phyloP scores from a whole-genome alignment of 1,139 yeast species.

The Pichia sp. region DNA sequence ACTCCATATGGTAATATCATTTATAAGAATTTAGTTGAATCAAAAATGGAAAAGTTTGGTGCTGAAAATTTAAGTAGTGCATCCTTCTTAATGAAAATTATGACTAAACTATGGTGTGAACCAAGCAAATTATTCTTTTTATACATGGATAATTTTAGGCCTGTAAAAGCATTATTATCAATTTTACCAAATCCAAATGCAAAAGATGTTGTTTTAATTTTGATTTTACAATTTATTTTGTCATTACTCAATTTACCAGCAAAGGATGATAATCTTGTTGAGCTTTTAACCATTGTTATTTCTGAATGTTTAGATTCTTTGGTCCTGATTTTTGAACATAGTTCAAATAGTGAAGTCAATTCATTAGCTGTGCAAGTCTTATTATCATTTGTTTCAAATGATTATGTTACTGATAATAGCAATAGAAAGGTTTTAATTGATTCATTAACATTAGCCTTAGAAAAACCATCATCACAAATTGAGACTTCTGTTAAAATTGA shows the following conservation, averaged over 20 bases:
- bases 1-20: constrained; percentile 44
- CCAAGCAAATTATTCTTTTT: constrained; percentile 47
- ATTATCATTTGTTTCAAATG: constrained; percentile 52
- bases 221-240: constrained; percentile 53
- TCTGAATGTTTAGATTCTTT: constrained; percentile 48
- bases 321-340: constrained; percentile 42
- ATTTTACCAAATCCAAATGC: constrained; percentile 50
- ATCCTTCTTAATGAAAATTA: constrained; percentile 67
- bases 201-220: constrained; percentile 59
- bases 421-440: constrained; percentile 50
- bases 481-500: constrained; percentile 51
- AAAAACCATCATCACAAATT: constrained; percentile 54
- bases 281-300: constrained; percentile 50
- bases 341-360: constrained; percentile 45
- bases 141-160: constrained; percentile 49
- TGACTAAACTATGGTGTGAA: constrained; percentile 56
- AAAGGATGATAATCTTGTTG: constrained; percentile 38
- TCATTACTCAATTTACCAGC: constrained; percentile 32
- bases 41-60: constrained; percentile 63
- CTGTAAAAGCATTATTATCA: constrained; percentile 51
- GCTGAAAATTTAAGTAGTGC: constrained; percentile 77
- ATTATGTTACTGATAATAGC: constrained; percentile 52
- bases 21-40: constrained; percentile 49
- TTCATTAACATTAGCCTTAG: constrained; percentile 57
- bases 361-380: constrained; percentile 48